Percentiles rank a stretch among this genome's conserved stretches.
Conservation (phyloP, 176 grass and related monocot species). For the Oryza rufipogon region DNA sequence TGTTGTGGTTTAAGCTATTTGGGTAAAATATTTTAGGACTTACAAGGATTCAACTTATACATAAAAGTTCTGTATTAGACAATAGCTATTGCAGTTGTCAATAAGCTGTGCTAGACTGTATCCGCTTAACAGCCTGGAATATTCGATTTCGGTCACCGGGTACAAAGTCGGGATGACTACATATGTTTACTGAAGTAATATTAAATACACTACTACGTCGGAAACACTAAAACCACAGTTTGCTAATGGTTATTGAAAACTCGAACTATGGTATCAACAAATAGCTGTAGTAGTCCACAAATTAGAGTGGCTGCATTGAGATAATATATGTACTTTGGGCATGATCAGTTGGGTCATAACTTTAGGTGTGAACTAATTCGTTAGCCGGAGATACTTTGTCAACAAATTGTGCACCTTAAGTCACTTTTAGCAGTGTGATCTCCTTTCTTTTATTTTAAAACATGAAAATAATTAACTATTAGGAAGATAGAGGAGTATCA, state of each 20-base stretch:
- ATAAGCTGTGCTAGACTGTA: background rate
- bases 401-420: constrained; percentile 5
- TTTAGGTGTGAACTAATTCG: constrained; percentile 9
- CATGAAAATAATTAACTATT: background rate
- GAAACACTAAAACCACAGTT: background rate
- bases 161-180: background rate
- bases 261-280: background rate
- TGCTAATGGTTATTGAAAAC: background rate
- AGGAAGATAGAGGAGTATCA: background rate
- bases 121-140: background rate
- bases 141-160: background rate
- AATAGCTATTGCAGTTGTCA: background rate
- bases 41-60: background rate
- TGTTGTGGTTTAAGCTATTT: background rate
- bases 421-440: background rate
- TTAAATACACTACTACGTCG: background rate
- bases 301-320: background rate
- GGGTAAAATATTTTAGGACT: background rate
- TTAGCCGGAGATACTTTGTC: constrained; percentile 19
- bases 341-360: background rate
- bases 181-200: background rate
- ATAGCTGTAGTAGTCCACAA: background rate
- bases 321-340: background rate
- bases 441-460: background rate
- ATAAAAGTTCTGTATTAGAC: background rate